Evolutionary conservation across 768 basidiomycete species (phyloP), one percentile per base, ranked within the genome.

Genomic region (Phaeotremella skinneri): DNA sequence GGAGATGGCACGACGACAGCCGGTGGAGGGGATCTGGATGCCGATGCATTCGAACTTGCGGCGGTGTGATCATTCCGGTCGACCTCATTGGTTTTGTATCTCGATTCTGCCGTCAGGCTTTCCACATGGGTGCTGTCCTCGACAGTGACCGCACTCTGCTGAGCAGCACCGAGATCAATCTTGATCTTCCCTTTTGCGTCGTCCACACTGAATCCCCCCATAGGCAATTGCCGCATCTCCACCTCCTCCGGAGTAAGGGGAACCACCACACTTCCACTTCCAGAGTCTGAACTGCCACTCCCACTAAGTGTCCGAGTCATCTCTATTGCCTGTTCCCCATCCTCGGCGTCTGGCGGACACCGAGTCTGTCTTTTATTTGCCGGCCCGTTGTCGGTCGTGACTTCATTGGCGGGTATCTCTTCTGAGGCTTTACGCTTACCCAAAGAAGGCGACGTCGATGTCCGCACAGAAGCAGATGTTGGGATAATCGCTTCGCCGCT

Each of bases 401-500:
- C 26, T 37, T 25, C 32, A 27, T n/a, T 37, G 23, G 21, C 30
- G 26, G 16, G 49, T 34, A 6, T 11, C 21, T 45, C 43, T 7
- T 13, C n/a, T 11, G 49, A 39, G 27, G 57, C 39, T 47, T 58
- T 58, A 11, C 57, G 29, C 47, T 58, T 58, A 2, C 57, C 57
- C 41, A 58, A 25, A 7, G 39, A 42, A 6, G 57, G 57, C 30
- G 50, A 58, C 4, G 5, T 21, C 30, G 34, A 25, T 23, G 5
- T 42, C n/a, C 1, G 23, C 29, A 31, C 5, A 1, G n/a, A n/a
- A n/a, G n/a, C n/a, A n/a, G n/a, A n/a, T n/a, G n/a, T n/a, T n/a
- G n/a, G n/a, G n/a, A n/a, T n/a, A n/a, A n/a, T n/a, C n/a, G n/a
- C n/a, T n/a, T n/a, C n/a, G n/a, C n/a, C n/a, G n/a, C n/a, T n/a